These are phyloP conservation scores for thale cress (Arabidopsis thaliana) DNA, from an alignment of 345 rosid species.

Conservation along the genomic window DNA sequence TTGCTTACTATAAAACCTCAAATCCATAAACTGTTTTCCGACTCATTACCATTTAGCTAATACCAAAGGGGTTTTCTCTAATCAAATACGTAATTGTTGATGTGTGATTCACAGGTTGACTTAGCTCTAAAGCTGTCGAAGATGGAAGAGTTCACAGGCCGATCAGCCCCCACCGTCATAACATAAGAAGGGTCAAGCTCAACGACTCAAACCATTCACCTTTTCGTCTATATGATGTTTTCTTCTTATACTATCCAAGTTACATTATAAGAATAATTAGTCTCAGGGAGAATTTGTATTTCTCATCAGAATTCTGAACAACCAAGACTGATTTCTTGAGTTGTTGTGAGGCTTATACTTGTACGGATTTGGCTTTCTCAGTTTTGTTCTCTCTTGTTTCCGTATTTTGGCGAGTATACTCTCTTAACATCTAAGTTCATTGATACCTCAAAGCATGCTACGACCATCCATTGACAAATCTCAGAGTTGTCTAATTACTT, in stretches of 20 bases:
- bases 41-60: neutral
- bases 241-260: constrained; percentile 14
- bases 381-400: constrained; percentile 26
- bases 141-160: constrained; percentile 91
- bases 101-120: constrained; percentile 64
- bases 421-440: neutral
- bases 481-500: no score
- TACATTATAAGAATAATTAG: constrained; percentile 34
- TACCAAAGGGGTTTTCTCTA: neutral
- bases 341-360: constrained; percentile 27
- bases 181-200: constrained; percentile 54
- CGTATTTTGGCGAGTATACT: neutral
- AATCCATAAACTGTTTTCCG: neutral
- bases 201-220: constrained; percentile 18
- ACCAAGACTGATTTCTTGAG: neutral
- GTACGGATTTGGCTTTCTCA: constrained; percentile 2
- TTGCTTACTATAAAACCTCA: neutral
- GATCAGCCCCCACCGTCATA: constrained; percentile 94
- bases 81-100: neutral
- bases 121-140: constrained; percentile 91
- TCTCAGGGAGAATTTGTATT: constrained; percentile 24
- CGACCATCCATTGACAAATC: no score
- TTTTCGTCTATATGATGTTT: constrained; percentile 10
- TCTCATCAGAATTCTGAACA: constrained; percentile 20
- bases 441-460: neutral